Evolutionary conservation across 2,329 filamentous ascomycete species (phyloP).

Genomic region (Colletotrichum lindemuthianum): DNA sequence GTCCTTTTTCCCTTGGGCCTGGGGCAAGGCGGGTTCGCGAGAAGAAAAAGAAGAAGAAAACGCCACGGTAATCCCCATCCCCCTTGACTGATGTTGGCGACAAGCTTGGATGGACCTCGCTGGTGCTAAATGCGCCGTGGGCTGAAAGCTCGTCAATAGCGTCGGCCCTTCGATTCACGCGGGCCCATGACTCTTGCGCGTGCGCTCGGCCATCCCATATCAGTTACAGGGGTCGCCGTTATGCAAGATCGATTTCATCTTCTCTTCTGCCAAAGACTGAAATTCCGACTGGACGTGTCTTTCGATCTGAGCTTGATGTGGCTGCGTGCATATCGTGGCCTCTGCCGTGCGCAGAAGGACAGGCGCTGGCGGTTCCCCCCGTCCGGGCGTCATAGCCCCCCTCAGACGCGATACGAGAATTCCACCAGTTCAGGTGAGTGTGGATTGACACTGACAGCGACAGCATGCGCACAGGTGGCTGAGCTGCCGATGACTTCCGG

Average conservation of each 20-base stretch:
- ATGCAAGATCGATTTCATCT: background rate
- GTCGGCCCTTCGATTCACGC: constrained; percentile 13
- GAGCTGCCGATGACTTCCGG: background rate
- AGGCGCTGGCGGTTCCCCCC: background rate
- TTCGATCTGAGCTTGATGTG: constrained; percentile 2
- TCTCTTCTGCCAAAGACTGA: background rate
- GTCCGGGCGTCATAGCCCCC: too few species aligned
- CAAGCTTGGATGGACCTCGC: background rate
- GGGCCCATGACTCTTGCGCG: constrained; percentile 8
- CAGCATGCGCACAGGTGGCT: background rate
- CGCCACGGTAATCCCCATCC: background rate
- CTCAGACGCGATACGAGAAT: constrained; percentile 13
- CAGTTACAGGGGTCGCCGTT: background rate
- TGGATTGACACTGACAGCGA: too few species aligned
- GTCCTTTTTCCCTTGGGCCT: too few species aligned
- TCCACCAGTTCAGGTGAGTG: background rate
- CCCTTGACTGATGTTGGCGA: background rate
- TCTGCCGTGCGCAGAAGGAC: constrained; percentile 17
- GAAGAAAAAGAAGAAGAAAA: background rate
- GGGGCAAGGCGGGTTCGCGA: too few species aligned
- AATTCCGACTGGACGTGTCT: background rate
- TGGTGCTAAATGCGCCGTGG: background rate
- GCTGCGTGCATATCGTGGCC: constrained; percentile 16
- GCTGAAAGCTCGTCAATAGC: constrained; percentile 32
- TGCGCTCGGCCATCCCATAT: constrained; percentile 14